phyloP scores from a whole-genome alignment of 2,329 filamentous ascomycete genomes.

The Catunica adiposa region DNA sequence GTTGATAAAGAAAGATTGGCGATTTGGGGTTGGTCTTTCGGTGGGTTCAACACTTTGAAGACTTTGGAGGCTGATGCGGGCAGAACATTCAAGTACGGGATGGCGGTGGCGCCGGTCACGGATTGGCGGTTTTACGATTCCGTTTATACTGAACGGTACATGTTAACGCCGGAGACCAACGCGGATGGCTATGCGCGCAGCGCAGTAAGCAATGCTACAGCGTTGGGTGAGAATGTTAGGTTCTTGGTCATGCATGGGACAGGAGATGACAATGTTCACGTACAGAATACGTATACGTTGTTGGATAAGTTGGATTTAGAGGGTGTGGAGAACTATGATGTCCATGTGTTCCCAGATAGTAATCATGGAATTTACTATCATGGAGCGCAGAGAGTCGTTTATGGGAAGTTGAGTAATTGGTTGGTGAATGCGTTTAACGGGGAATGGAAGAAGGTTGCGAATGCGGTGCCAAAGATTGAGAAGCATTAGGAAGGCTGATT shows the following conservation, averaged over 20 bases:
- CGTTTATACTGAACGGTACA: conserved; percentile 91
- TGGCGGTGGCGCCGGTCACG: conserved; percentile 96
- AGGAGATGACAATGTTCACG: conserved; percentile 94
- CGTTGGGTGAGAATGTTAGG: conserved; percentile 59
- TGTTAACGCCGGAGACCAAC: conserved; percentile 86
- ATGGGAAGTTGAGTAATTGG: conserved; percentile 85
- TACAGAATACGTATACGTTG: conserved; percentile 81
- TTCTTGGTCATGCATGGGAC: conserved; percentile 94
- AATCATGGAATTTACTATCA: conserved; percentile 94
- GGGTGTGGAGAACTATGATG: conserved; percentile 80
- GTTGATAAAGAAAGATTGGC: conserved; percentile 69
- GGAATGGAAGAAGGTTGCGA: conserved; percentile 56
- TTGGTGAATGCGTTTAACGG: conserved; percentile 95
- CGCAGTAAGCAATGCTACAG: conserved; percentile 56
- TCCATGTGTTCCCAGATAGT: conserved; percentile 91
- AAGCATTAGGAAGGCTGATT: conserved; percentile 10
- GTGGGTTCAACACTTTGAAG: conserved; percentile 89
- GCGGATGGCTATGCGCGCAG: conserved; percentile 57
- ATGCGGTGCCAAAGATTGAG: conserved; percentile 31
- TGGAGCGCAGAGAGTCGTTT: conserved; percentile 79
- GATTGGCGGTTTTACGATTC: conserved; percentile 95
- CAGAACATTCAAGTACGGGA: conserved; percentile 82
- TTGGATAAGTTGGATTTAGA: conserved; percentile 73
- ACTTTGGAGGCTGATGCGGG: conserved; percentile 84
- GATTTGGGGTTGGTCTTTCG: conserved; percentile 98